Evolutionary conservation across 2,329 filamentous ascomycete species (phyloP), one percentile per base, ranked within the genome.

Genomic region (Coleophoma cylindrospora): DNA sequence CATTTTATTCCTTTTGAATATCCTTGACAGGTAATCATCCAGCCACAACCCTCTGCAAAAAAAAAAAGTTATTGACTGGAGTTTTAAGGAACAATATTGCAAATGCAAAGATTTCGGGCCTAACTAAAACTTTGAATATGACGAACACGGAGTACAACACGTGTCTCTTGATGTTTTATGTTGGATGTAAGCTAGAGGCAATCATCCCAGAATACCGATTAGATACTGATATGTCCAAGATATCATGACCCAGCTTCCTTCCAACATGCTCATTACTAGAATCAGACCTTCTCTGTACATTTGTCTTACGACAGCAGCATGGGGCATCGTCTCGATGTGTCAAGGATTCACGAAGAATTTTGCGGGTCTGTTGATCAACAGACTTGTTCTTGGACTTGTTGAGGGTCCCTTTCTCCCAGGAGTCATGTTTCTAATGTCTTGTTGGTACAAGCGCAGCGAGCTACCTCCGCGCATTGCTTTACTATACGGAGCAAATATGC

Each of bases 221-320:
- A 27, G 27, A 27, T 27, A 14, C 17, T 49, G 15, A 44, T 9
- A 7, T 14, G 11, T 9, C 21, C 13, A 13, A 44, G 41, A 80
- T 50, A 71, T 77, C 0, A 68, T 72, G 22, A 74, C 74, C 67
- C 71, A 74, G 52, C 56, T 75, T 0, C 73, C 73, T 0, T 73
- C 70, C 0, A 76, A 75, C 49, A 64, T 75, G 48, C 58, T 75
- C 0, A 61, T 76, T 2, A 71, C 70, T 3, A 64, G 68, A 13
- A 63, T 74, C 38, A 62, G 67, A 5, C 72, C 72, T 4, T 69
- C 67, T 2, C 45, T 70, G 2, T 75, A 74, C 49, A 65, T 76
- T 21, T 67, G 68, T 0, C 60, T 62, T 1, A 62, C 64, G 2
- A 66, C 68, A 47, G 57, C 62, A 2, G 44, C 64, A 3, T 58